phyloP scores from a whole-genome alignment of 257 asterid species.

The Capsicum pubescens region DNA sequence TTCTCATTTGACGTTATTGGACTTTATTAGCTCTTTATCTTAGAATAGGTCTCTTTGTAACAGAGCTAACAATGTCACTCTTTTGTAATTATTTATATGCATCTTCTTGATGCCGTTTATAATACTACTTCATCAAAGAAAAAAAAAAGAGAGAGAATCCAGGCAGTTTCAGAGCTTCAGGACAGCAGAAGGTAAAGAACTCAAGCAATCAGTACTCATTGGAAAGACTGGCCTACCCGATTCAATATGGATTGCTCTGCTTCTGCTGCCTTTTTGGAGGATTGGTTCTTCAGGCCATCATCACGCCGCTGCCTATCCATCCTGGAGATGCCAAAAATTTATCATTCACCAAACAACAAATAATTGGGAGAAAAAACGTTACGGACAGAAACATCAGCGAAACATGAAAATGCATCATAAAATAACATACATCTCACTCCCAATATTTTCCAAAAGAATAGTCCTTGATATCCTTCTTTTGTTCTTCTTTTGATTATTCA shows the following conservation, averaged over 20 bases:
- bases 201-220: slow-evolving; percentile 20
- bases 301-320: slow-evolving; percentile 98
- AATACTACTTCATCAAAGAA: background rate
- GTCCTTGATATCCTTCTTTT: slow-evolving; percentile 14
- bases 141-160: background rate
- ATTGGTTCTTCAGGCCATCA: slow-evolving; percentile 79
- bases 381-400: background rate
- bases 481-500: background rate
- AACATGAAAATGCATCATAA: slow-evolving; percentile 31
- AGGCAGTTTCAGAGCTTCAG: slow-evolving; percentile 3
- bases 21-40: slow-evolving; percentile 6
- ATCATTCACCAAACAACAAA: slow-evolving; percentile 18
- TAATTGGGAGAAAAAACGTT: background rate
- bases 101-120: slow-evolving; percentile 18
- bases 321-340: slow-evolving; percentile 45
- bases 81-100: slow-evolving; percentile 8
- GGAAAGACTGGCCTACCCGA: slow-evolving; percentile 54
- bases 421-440: slow-evolving; percentile 22
- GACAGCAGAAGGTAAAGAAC: slow-evolving; percentile 25
- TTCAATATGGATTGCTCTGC: slow-evolving; percentile 79
- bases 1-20: background rate
- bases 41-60: background rate
- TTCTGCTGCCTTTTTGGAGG: slow-evolving; percentile 81
- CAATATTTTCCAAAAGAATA: background rate
- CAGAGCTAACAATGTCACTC: background rate